Evolutionary conservation across 768 basidiomycete species (phyloP).

Genomic region (Mycena pura): DNA sequence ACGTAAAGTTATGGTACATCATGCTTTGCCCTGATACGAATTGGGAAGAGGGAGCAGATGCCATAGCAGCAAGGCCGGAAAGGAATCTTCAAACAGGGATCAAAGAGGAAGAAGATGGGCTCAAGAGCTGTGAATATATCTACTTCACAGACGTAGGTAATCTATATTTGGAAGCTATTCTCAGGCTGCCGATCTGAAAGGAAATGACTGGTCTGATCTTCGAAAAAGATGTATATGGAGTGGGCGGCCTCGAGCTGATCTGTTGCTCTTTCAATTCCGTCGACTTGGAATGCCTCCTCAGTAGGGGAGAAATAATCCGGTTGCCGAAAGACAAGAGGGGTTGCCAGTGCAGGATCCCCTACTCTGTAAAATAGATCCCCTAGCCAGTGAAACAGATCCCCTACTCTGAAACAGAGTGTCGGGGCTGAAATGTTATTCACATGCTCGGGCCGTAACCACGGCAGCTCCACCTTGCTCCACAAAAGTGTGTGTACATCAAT

Average conservation of each 20-base stretch:
- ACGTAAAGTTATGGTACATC: slow-evolving; percentile 7
- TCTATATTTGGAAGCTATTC: slow-evolving; percentile 1
- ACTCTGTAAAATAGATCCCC: too few species aligned
- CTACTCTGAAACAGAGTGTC: too few species aligned
- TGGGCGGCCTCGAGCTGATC: too few species aligned
- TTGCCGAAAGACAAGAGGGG: background rate
- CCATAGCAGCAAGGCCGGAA: background rate
- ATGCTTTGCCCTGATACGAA: slow-evolving; percentile 3
- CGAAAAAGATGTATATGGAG: background rate
- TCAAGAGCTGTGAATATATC: slow-evolving; percentile 6
- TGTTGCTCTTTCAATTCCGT: slow-evolving; percentile 1
- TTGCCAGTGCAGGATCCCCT: background rate
- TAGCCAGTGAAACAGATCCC: too few species aligned
- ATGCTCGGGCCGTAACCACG: too few species aligned
- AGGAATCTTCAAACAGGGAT: background rate
- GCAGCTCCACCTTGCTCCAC: too few species aligned
- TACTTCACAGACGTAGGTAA: slow-evolving; percentile 1
- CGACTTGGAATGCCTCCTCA: background rate
- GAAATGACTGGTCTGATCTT: slow-evolving; percentile 1
- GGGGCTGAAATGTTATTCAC: too few species aligned
- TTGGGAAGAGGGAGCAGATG: background rate
- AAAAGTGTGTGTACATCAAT: too few species aligned
- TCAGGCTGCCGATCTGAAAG: slow-evolving; percentile 3
- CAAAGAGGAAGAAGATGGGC: slow-evolving; percentile 1
- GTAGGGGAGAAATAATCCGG: background rate